phyloP scores from a whole-genome alignment of 2,329 filamentous ascomycete species.

The Triangularia verruculosa region DNA sequence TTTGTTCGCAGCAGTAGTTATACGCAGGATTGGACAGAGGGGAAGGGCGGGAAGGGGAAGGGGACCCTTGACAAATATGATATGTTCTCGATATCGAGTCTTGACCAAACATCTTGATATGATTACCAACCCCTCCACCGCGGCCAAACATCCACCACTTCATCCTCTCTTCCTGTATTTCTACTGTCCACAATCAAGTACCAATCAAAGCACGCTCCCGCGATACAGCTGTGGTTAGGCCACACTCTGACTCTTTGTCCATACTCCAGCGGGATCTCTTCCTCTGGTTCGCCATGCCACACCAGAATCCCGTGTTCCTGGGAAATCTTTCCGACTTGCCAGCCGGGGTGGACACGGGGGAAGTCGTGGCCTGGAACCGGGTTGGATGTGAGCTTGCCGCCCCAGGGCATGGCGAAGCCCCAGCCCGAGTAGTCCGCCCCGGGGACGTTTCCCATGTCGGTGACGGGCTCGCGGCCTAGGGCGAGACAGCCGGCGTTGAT shows the following conservation, averaged over 20 bases:
- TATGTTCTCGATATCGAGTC: too few relatives aligned
- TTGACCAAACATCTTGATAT: neutral
- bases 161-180: constrained; percentile 49
- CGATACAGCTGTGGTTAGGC: constrained; percentile 80
- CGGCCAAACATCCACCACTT: constrained; percentile 73
- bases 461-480: constrained; percentile 69
- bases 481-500: constrained; percentile 67
- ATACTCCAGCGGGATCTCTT: constrained; percentile 50
- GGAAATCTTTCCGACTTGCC: constrained; percentile 69
- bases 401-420: constrained; percentile 66
- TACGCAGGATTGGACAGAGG: too few relatives aligned
- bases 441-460: constrained; percentile 39
- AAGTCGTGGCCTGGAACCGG: constrained; percentile 42
- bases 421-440: constrained; percentile 61
- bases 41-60: too few relatives aligned
- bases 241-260: constrained; percentile 69
- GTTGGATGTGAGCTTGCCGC: constrained; percentile 25
- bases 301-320: constrained; percentile 75
- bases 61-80: too few relatives aligned
- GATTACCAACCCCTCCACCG: constrained; percentile 67
- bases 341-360: constrained; percentile 45
- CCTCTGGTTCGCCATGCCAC: constrained; percentile 50
- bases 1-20: too few relatives aligned
- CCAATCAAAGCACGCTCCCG: constrained; percentile 67
- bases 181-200: constrained; percentile 71